Evolutionary conservation across 345 rosid species (phyloP), one percentile per base, ranked within the genome.

Genomic region (Hevea brasiliensis): DNA sequence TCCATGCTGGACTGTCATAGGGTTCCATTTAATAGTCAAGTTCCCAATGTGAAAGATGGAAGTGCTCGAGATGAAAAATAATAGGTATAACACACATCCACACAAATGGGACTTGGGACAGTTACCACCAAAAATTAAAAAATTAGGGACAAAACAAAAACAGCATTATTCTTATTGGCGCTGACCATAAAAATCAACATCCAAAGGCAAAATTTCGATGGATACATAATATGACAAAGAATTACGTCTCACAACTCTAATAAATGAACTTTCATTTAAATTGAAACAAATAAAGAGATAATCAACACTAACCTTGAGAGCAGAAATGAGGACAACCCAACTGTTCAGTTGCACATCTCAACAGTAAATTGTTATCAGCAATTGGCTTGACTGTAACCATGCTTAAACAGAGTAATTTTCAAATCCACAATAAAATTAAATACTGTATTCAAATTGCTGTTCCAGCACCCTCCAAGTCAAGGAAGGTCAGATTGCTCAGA

Each of bases 321-420:
- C 68, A 67, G 29, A 69, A 62, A 18, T 20, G 27, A 65, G 66
- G 66, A 65, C 68, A 26, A 21, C 55, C 74, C 68, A 60, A 44
- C 56, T 68, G 75, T 66, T 80, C 77, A 47, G 58, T 61, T 66
- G 59, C 67, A 75, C 55, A 35, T 45, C 61, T 77, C 0, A 27
- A 40, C 3, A 10, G 66, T 65, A 61, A 37, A 24, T 58, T 44
- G 44, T 70, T 60, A 77, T 44, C 66, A 73, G 66, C 76, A 51
- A 72, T 67, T 41, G 71, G 72, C 76, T 76, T 75, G 69, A 78
- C 10, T 1, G 59, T 70, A 65, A 80, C 72, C 84, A 83, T 83
- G 45, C 72, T 80, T 67, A 7, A 44, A 51, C 8, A 61, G 17
- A 27, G 58, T 63, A 67, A 47, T 67, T 51, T 62, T 21, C 29